Evolutionary conservation across 192 early-diverging fungal species (phyloP).

Genomic region (Coemansia sp.): DNA sequence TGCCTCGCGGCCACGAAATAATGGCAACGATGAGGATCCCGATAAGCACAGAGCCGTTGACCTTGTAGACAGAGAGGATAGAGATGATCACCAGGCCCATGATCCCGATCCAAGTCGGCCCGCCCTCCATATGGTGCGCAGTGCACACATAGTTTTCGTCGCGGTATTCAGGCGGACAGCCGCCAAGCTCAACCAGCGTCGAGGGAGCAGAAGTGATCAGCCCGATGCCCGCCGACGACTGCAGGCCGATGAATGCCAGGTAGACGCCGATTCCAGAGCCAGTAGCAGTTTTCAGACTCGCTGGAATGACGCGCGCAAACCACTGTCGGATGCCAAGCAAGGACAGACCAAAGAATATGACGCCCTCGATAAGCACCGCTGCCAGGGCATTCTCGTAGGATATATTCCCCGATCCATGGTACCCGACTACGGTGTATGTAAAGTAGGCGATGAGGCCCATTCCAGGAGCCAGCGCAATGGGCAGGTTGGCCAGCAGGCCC

Average conservation of each 20-base stretch:
- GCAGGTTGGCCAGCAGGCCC: constrained; percentile 69
- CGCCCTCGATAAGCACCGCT: constrained; percentile 78
- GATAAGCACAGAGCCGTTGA: constrained; percentile 70
- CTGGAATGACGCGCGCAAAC: constrained; percentile 70
- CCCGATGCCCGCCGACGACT: constrained; percentile 78
- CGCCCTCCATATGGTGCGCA: constrained; percentile 60
- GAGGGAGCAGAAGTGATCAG: constrained; percentile 60
- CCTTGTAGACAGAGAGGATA: constrained; percentile 59
- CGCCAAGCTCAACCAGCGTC: constrained; percentile 71
- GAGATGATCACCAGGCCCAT: constrained; percentile 70
- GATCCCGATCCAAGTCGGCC: constrained; percentile 68
- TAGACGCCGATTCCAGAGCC: constrained; percentile 76
- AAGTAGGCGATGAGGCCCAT: constrained; percentile 84
- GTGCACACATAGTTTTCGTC: constrained; percentile 60
- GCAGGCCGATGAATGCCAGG: constrained; percentile 74
- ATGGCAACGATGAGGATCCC: constrained; percentile 68
- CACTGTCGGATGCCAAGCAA: constrained; percentile 74
- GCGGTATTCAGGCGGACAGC: constrained; percentile 58
- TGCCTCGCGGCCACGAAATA: constrained; percentile 70
- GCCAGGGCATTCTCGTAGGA: constrained; percentile 64
- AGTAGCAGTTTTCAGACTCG: constrained; percentile 68
- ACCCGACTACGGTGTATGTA: constrained; percentile 79
- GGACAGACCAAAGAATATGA: constrained; percentile 74
- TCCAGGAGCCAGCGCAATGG: constrained; percentile 77
- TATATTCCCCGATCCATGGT: constrained; percentile 70